Conservation (phyloP, 164 flowering plant genomes). For the Aristolochia fimbriata region DNA sequence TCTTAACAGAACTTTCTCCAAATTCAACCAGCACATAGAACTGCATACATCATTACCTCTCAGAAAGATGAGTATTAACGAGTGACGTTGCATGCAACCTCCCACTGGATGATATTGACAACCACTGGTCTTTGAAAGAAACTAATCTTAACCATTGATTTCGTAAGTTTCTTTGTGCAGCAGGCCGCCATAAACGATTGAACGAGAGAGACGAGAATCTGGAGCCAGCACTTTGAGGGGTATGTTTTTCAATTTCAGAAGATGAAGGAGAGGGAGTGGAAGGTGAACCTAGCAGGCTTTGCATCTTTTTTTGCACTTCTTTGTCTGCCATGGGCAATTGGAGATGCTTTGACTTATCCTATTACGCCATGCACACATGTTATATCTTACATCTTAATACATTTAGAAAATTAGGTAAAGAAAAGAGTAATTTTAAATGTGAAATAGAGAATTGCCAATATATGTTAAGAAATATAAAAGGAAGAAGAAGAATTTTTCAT, state of each 20-base stretch:
- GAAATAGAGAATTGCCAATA: no score
- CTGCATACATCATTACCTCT: slow-evolving; percentile 19
- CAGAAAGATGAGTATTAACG: slow-evolving; percentile 62
- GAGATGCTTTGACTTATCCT: no score
- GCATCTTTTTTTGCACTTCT: no score
- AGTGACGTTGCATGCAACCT: slow-evolving; percentile 60
- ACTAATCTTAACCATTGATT: slow-evolving; percentile 78
- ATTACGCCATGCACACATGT: no score
- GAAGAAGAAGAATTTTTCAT: no score
- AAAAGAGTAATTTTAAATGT: no score
- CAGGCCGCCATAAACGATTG: slow-evolving; percentile 69
- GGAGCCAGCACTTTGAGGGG: slow-evolving; percentile 6
- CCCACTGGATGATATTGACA: slow-evolving; percentile 37
- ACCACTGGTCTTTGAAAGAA: slow-evolving; percentile 47
- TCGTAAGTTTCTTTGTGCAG: slow-evolving; percentile 71
- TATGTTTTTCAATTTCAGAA: neutral
- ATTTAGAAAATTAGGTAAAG: no score
- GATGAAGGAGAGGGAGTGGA: slow-evolving; percentile 3
- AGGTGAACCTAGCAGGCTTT: neutral
- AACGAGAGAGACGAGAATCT: slow-evolving; percentile 20
- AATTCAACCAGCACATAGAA: no score
- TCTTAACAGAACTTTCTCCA: no score
- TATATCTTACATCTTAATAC: no score
- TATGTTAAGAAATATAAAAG: no score
- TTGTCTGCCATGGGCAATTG: no score